phyloP scores from a whole-genome alignment of 2,329 filamentous ascomycete genomes.

The Fusarium transvaalense region DNA sequence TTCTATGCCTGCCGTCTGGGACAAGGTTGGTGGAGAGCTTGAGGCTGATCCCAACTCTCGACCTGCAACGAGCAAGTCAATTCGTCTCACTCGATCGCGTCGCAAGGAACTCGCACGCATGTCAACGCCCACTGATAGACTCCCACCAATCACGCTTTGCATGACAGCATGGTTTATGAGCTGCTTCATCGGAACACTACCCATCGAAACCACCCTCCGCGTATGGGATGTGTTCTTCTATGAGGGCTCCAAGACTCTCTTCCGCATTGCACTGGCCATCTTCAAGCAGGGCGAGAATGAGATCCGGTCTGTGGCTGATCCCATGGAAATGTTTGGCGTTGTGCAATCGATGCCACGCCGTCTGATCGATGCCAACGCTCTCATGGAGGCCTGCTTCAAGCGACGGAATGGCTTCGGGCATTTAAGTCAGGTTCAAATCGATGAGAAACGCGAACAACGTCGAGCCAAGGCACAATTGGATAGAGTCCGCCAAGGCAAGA shows the following conservation, averaged over 20 bases:
- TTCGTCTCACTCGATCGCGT: slow-evolving; percentile 56
- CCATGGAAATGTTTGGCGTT: slow-evolving; percentile 96
- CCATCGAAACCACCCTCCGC: slow-evolving; percentile 89
- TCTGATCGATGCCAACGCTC: slow-evolving; percentile 82
- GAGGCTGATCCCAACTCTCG: slow-evolving; percentile 62
- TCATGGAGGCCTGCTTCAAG: slow-evolving; percentile 87
- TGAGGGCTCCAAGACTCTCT: slow-evolving; percentile 93
- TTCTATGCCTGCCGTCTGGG: slow-evolving; percentile 84
- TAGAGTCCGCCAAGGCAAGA: slow-evolving; percentile 48
- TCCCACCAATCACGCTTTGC: slow-evolving; percentile 91
- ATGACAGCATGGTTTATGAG: slow-evolving; percentile 99
- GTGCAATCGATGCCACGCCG: slow-evolving; percentile 88
- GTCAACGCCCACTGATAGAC: slow-evolving; percentile 61
- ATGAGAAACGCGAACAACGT: slow-evolving; percentile 78
- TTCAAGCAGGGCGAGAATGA: slow-evolving; percentile 89
- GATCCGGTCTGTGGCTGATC: slow-evolving; percentile 82
- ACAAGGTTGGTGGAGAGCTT: slow-evolving; percentile 85
- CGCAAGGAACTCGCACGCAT: slow-evolving; percentile 56
- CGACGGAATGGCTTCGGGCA: slow-evolving; percentile 84
- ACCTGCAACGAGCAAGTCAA: slow-evolving; percentile 53
- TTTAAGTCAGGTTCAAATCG: slow-evolving; percentile 84
- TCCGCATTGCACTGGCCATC: slow-evolving; percentile 89
- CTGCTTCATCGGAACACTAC: slow-evolving; percentile 91
- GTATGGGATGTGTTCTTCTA: slow-evolving; percentile 98
- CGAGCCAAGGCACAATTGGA: slow-evolving; percentile 66